Evolutionary conservation across 2,329 filamentous ascomycete genomes (phyloP).

Genomic region (Macroventuria anomochaeta): DNA sequence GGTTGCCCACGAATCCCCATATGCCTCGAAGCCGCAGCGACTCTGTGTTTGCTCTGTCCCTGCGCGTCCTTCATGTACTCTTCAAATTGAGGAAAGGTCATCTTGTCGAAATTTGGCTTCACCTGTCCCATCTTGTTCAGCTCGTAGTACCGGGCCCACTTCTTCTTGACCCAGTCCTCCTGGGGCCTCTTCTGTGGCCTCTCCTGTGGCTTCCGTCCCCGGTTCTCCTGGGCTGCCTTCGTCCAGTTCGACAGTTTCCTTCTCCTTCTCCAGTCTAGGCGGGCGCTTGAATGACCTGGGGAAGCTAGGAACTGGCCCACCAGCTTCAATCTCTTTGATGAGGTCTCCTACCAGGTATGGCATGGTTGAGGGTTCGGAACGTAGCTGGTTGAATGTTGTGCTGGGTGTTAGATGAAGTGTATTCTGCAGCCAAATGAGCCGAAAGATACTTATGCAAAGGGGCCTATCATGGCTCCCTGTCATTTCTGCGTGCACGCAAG

Average conservation of each 20-base stretch:
- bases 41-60: not conserved
- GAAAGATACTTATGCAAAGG: no score
- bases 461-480: not conserved
- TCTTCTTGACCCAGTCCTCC: not conserved
- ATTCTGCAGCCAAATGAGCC: not conserved
- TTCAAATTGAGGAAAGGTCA: not conserved
- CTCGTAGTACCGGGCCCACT: not conserved
- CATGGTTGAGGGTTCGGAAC: not conserved
- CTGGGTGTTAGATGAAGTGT: not conserved
- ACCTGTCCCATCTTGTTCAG: not conserved
- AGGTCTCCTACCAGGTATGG: not conserved
- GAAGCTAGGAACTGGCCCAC: not conserved
- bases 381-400: not conserved
- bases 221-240: not conserved
- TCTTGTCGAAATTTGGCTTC: not conserved
- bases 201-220: not conserved
- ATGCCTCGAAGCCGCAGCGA: not conserved
- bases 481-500: not conserved
- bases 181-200: not conserved
- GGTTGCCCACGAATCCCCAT: not conserved
- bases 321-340: not conserved
- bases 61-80: slow-evolving; percentile 3
- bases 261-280: not conserved
- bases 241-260: not conserved
- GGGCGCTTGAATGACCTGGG: not conserved